phyloP scores from a whole-genome alignment of 768 basidiomycete species.

The Polyporus arcularius region DNA sequence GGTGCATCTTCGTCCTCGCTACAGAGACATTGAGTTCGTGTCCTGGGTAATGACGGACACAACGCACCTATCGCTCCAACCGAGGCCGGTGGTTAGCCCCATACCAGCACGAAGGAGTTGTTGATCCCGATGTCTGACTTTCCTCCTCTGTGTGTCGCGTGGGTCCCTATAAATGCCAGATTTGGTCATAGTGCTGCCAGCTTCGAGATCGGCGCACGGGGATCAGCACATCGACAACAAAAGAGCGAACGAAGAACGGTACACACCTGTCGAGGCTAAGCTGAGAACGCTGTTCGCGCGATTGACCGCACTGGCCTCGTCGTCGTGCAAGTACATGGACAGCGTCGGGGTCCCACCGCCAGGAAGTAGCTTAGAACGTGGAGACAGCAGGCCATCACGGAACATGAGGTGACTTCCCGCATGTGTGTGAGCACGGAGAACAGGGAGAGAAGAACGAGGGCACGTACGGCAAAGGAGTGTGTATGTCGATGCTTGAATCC shows the following conservation, averaged over 20 bases:
- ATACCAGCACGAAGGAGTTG: slow-evolving; percentile 38
- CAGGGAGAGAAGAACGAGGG: not conserved
- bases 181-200: slow-evolving; percentile 30
- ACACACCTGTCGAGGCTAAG: slow-evolving; percentile 30
- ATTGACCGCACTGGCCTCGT: not conserved
- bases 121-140: slow-evolving; percentile 39
- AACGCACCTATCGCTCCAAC: slow-evolving; percentile 42
- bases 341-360: slow-evolving; percentile 26
- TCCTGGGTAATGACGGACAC: not conserved
- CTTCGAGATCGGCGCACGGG: not conserved
- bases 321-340: slow-evolving; percentile 13
- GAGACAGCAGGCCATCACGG: slow-evolving; percentile 41
- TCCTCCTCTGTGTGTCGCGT: slow-evolving; percentile 36
- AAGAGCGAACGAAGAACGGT: not conserved
- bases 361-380: slow-evolving; percentile 40
- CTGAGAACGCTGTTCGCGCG: slow-evolving; percentile 29
- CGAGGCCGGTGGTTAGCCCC: slow-evolving; percentile 43
- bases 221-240: not conserved
- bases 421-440: not conserved
- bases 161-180: slow-evolving; percentile 37
- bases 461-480: slow-evolving; percentile 42
- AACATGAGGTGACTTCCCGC: slow-evolving; percentile 40
- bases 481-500: slow-evolving; percentile 40
- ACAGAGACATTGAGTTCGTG: not conserved
- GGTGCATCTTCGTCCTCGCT: slow-evolving; percentile 47